Percentiles rank a stretch among this genome's conserved stretches.
phyloP scores from a whole-genome alignment of 768 basidiomycete genomes.

The Boletales sp. region DNA sequence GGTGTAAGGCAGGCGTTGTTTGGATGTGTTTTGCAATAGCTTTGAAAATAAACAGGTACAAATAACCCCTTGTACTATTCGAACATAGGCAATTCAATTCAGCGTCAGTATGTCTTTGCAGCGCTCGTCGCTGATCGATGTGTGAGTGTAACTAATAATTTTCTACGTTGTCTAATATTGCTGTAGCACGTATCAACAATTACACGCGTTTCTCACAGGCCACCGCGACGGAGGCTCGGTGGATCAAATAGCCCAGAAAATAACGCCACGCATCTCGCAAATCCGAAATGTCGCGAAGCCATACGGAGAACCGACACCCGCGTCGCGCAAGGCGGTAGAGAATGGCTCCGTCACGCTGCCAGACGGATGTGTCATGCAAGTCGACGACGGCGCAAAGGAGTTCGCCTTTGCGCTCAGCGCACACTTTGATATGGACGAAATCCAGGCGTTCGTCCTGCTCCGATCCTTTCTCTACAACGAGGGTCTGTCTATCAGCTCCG shows the following conservation, averaged over 20 bases:
- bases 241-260: slow-evolving; percentile 57
- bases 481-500: slow-evolving; percentile 54
- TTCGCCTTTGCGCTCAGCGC: slow-evolving; percentile 69
- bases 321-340: slow-evolving; percentile 64
- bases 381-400: slow-evolving; percentile 70
- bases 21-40: slow-evolving; percentile 22
- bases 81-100: slow-evolving; percentile 3
- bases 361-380: slow-evolving; percentile 57
- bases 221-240: slow-evolving; percentile 54
- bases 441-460: slow-evolving; percentile 71
- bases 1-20: slow-evolving; percentile 35
- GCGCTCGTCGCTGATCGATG: slow-evolving; percentile 69
- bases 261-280: slow-evolving; percentile 53
- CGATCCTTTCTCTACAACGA: slow-evolving; percentile 78
- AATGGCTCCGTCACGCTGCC: slow-evolving; percentile 64
- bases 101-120: slow-evolving; percentile 42
- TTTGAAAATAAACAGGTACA: slow-evolving; percentile 20
- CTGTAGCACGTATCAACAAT: slow-evolving; percentile 58
- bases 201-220: slow-evolving; percentile 58
- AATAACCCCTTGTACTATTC: slow-evolving; percentile 14
- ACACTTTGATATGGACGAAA: slow-evolving; percentile 73
- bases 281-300: slow-evolving; percentile 57
- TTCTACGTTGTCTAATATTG: not conserved
- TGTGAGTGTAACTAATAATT: slow-evolving; percentile 36
- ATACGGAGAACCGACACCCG: slow-evolving; percentile 65